phyloP scores from a whole-genome alignment of 2,329 filamentous ascomycete species.

The Escovopsis sp. region DNA sequence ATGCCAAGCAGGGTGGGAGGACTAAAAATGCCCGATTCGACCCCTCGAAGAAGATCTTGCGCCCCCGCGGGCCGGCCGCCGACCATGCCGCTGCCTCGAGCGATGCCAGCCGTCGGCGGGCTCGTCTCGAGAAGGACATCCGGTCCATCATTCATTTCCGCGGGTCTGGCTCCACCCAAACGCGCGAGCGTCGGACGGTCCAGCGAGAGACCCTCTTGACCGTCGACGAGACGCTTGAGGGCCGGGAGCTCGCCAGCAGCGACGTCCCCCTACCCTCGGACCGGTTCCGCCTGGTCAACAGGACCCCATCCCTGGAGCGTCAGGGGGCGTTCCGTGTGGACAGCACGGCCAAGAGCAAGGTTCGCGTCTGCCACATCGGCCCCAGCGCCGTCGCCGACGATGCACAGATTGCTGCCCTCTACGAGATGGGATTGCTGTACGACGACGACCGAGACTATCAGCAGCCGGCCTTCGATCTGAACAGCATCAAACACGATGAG shows the following conservation, averaged over 20 bases:
- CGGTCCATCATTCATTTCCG: background rate
- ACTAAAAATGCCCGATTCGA: background rate
- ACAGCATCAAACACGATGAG: conserved; percentile 23
- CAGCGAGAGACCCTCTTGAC: conserved; percentile 1
- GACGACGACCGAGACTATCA: conserved; percentile 21
- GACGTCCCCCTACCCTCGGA: conserved; percentile 24
- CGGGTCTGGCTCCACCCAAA: background rate
- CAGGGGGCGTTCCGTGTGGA: conserved; percentile 32
- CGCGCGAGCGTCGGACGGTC: background rate
- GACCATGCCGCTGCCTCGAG: background rate
- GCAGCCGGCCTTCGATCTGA: conserved; percentile 22
- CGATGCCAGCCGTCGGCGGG: conserved; percentile 1
- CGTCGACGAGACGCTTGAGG: conserved; percentile 15
- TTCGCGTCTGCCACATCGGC: conserved; percentile 12
- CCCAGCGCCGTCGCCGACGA: conserved; percentile 18
- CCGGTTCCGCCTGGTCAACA: conserved; percentile 14
- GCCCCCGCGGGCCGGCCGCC: background rate
- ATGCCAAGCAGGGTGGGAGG: too few species aligned
- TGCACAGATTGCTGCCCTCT: conserved; percentile 25
- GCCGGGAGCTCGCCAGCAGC: conserved; percentile 20
- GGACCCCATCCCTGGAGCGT: conserved; percentile 28
- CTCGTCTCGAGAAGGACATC: conserved; percentile 4
- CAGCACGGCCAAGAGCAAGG: conserved; percentile 20
- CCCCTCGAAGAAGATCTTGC: background rate
- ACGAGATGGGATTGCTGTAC: conserved; percentile 30